Percentiles rank a stretch among this genome's conserved stretches.
These are phyloP conservation scores for Plectosphaerella cucumerina DNA, from an alignment of 2,329 filamentous ascomycete species.

Conservation along the genomic window DNA sequence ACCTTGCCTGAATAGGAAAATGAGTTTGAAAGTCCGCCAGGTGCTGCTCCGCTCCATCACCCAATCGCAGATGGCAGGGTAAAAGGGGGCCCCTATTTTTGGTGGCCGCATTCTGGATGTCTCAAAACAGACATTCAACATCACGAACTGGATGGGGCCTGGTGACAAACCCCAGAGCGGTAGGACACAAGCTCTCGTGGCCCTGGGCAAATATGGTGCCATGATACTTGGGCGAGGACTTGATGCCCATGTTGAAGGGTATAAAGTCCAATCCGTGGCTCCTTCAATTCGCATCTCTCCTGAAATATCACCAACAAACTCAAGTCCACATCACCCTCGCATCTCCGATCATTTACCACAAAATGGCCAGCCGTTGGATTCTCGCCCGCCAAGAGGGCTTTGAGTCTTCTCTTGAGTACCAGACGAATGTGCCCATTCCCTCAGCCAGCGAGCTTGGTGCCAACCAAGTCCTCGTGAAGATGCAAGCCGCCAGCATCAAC, in stretches of 20 bases:
- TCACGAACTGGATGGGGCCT: background rate
- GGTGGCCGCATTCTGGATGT: background rate
- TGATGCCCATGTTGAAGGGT: no score
- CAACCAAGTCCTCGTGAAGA: background rate
- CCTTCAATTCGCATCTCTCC: no score
- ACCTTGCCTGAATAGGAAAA: conserved; percentile 4
- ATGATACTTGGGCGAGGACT: background rate
- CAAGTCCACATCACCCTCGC: background rate
- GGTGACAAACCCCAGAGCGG: background rate
- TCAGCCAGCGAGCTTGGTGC: background rate
- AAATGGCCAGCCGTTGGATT: conserved; percentile 26
- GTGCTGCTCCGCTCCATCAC: no score
- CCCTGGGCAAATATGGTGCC: background rate
- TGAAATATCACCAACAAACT: no score
- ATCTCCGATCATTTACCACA: background rate
- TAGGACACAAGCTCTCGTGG: background rate
- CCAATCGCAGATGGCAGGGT: background rate
- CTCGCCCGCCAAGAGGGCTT: conserved; percentile 27
- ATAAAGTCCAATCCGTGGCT: no score
- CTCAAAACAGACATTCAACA: background rate
- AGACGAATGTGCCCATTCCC: conserved; percentile 11
- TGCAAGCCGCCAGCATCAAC: conserved; percentile 1
- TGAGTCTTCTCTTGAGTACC: conserved; percentile 16
- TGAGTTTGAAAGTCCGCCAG: background rate
- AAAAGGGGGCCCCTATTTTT: background rate